Conservation (phyloP, 2,329 filamentous ascomycete genomes). For the Xylaria sp. region DNA sequence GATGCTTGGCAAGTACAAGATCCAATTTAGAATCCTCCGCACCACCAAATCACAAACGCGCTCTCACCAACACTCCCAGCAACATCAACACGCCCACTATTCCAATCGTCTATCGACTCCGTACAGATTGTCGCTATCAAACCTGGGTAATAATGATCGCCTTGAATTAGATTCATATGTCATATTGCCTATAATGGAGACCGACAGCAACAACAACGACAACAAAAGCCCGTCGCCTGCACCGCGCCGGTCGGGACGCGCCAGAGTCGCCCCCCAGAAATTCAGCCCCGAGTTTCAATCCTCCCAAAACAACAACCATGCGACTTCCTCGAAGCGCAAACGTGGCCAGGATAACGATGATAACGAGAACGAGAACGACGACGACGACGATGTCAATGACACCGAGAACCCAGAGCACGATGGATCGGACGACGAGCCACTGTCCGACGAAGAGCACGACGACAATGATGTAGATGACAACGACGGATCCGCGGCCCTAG, state of each 20-base stretch:
- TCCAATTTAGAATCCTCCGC: slow-evolving; percentile 16
- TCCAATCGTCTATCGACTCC: slow-evolving; percentile 11
- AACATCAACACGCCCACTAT: slow-evolving; percentile 15
- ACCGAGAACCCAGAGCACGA: slow-evolving; percentile 43
- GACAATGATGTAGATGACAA: slow-evolving; percentile 37
- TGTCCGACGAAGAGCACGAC: slow-evolving; percentile 41
- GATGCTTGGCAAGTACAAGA: background rate
- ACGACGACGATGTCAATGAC: slow-evolving; percentile 16
- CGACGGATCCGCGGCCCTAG: slow-evolving; percentile 41
- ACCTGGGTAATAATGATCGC: slow-evolving; percentile 23
- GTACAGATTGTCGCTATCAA: slow-evolving; percentile 7
- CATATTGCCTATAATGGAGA: slow-evolving; percentile 47
- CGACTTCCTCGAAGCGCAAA: slow-evolving; percentile 53
- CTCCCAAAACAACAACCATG: slow-evolving; percentile 30
- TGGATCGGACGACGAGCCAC: slow-evolving; percentile 34
- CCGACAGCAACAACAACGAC: slow-evolving; percentile 48
- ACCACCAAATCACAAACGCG: slow-evolving; percentile 14
- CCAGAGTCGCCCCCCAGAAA: slow-evolving; percentile 55
- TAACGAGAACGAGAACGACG: slow-evolving; percentile 1
- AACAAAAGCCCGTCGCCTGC: slow-evolving; percentile 49
- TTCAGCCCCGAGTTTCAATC: slow-evolving; percentile 48
- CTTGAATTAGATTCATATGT: slow-evolving; percentile 32
- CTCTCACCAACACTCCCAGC: background rate
- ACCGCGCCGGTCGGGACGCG: slow-evolving; percentile 63
- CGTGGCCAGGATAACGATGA: slow-evolving; percentile 32